phyloP scores from a whole-genome alignment of 331 rosid genomes.

The Dryas integrifolia region DNA sequence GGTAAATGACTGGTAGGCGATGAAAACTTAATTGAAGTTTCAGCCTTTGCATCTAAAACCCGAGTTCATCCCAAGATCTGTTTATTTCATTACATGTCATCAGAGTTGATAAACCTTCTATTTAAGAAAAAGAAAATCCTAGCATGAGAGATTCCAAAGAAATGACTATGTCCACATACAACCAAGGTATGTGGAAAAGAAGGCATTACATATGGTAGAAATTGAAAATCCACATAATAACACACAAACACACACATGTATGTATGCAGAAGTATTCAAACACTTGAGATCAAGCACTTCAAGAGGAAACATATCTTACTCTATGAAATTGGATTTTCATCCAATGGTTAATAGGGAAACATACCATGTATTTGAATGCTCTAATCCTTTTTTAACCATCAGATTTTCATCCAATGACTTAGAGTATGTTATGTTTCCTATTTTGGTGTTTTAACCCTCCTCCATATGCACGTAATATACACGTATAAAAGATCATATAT shows the following conservation, averaged over 20 bases:
- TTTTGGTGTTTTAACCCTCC: not conserved
- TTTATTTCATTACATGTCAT: not conserved
- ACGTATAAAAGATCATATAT: not conserved
- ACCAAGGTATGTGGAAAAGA: not conserved
- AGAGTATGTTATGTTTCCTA: not conserved
- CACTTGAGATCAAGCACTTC: not conserved
- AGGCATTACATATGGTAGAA: not conserved
- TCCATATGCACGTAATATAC: not conserved
- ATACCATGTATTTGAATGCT: not conserved
- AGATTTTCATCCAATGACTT: not conserved
- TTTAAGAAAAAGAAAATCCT: not conserved
- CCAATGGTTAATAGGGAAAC: constrained; percentile 2
- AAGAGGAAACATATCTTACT: not conserved
- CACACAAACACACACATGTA: not conserved
- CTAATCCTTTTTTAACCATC: constrained; percentile 1
- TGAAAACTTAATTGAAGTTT: not conserved
- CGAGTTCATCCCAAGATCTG: not conserved
- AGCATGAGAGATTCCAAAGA: not conserved
- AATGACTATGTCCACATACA: not conserved
- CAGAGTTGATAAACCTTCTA: not conserved
- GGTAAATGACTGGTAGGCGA: not conserved
- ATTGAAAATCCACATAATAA: not conserved
- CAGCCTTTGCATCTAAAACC: not conserved
- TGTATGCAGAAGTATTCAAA: not conserved
- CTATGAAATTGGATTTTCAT: not conserved